Evolutionary conservation across 2,329 filamentous ascomycete genomes (phyloP).

Genomic region (Alternaria solani): DNA sequence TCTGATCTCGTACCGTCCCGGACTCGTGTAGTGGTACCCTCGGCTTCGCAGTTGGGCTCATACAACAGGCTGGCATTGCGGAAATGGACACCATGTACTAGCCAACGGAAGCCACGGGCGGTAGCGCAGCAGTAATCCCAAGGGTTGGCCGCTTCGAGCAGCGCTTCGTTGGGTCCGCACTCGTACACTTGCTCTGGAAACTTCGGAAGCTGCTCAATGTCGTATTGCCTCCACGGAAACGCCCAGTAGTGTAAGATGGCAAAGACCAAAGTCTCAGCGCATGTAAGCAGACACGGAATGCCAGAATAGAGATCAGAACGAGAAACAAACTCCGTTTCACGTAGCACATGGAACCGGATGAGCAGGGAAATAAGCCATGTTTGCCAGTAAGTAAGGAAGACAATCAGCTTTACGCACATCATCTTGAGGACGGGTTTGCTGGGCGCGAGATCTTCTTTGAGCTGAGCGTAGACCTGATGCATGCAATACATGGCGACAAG

Average conservation of each 20-base stretch:
- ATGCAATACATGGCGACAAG: constrained; percentile 88
- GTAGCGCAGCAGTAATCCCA: constrained; percentile 86
- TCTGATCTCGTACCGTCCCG: constrained; percentile 1
- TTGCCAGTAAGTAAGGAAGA: constrained; percentile 93
- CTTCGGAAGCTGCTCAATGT: constrained; percentile 33
- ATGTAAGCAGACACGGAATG: constrained; percentile 78
- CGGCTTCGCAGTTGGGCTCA: constrained; percentile 1
- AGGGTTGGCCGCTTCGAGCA: constrained; percentile 77
- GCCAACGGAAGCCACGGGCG: constrained; percentile 79
- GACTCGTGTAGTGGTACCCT: neutral
- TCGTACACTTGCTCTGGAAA: constrained; percentile 55
- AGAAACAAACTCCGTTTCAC: constrained; percentile 68
- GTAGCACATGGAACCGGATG: constrained; percentile 68
- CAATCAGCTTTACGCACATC: constrained; percentile 85
- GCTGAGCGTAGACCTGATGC: constrained; percentile 85
- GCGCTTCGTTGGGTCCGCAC: constrained; percentile 70
- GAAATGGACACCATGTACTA: constrained; percentile 75
- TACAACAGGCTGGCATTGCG: constrained; percentile 59
- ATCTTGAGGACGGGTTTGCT: constrained; percentile 82
- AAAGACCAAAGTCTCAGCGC: constrained; percentile 86
- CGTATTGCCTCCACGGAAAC: constrained; percentile 79
- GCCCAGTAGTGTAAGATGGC: constrained; percentile 81
- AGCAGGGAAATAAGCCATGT: constrained; percentile 56
- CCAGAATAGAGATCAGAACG: constrained; percentile 82
- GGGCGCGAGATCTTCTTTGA: constrained; percentile 71